phyloP scores from a whole-genome alignment of 106 monocot genomes.

The Cymbidium sinense region DNA sequence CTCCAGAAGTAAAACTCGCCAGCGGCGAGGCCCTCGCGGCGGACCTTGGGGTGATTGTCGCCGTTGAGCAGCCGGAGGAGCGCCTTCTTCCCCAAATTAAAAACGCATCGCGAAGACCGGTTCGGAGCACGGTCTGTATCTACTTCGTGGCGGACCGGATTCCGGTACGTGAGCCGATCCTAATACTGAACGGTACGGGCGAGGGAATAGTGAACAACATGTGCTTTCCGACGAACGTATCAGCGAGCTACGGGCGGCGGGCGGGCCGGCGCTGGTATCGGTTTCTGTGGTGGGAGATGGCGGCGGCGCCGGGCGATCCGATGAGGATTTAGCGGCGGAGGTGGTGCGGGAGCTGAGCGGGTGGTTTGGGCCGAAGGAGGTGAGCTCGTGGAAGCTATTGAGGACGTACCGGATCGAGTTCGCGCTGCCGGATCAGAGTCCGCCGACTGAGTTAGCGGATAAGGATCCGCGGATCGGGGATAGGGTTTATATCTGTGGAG shows the following conservation, averaged over 20 bases:
- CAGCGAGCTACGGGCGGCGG: constrained; percentile 67
- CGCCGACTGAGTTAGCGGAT: constrained; percentile 54
- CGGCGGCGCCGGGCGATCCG: constrained; percentile 27
- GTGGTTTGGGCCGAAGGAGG: constrained; percentile 72
- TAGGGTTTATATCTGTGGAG: constrained; percentile 81
- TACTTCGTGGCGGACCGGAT: constrained; percentile 73
- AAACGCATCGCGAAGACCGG: neutral
- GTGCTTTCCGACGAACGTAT: constrained; percentile 84
- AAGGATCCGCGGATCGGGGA: constrained; percentile 49
- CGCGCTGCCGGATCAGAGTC: constrained; percentile 89
- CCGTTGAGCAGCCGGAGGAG: constrained; percentile 77
- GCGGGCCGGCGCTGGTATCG: constrained; percentile 63
- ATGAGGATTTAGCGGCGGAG: constrained; percentile 50
- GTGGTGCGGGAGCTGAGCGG: constrained; percentile 55
- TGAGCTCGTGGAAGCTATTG: constrained; percentile 58
- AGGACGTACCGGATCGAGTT: constrained; percentile 80
- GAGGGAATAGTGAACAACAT: constrained; percentile 91
- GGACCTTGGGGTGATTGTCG: constrained; percentile 61
- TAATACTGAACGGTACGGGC: constrained; percentile 88
- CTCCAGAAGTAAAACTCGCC: constrained; percentile 19
- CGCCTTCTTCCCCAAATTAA: constrained; percentile 31
- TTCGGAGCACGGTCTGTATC: constrained; percentile 67
- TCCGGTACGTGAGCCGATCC: constrained; percentile 50
- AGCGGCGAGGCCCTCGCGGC: constrained; percentile 35
- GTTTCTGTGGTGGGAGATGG: constrained; percentile 49